phyloP scores from a whole-genome alignment of 2,329 filamentous ascomycete species.

The Arachnomyces sp. region DNA sequence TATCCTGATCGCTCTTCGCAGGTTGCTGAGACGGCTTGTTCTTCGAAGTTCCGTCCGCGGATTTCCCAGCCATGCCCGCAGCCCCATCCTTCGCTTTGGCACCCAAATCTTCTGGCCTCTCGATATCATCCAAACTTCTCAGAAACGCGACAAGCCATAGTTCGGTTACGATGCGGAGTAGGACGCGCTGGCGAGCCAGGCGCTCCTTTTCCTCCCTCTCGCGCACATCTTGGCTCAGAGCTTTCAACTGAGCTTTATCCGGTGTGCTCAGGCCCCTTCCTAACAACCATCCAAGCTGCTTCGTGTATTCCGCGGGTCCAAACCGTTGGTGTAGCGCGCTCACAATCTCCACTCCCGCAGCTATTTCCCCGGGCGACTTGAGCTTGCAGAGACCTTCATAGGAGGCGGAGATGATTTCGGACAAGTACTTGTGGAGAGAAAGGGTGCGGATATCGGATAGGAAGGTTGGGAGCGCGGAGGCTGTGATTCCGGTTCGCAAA shows the following conservation, averaged over 20 bases:
- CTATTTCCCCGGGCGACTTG: slow-evolving; percentile 84
- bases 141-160: slow-evolving; percentile 89
- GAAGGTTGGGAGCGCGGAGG: slow-evolving; percentile 72
- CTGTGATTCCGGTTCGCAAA: slow-evolving; percentile 77
- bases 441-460: slow-evolving; percentile 82
- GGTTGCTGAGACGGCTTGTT: slow-evolving; percentile 50
- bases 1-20: slow-evolving; percentile 49
- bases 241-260: slow-evolving; percentile 75
- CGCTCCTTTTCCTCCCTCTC: slow-evolving; percentile 96
- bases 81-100: slow-evolving; percentile 45
- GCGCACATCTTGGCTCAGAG: slow-evolving; percentile 66
- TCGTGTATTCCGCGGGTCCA: slow-evolving; percentile 80
- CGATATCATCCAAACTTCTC: slow-evolving; percentile 65
- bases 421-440: slow-evolving; percentile 91
- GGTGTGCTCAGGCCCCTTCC: slow-evolving; percentile 86
- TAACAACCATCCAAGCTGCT: slow-evolving; percentile 83
- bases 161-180: slow-evolving; percentile 86
- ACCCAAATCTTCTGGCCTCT: slow-evolving; percentile 54
- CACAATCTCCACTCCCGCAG: slow-evolving; percentile 83
- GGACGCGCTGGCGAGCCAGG: slow-evolving; percentile 70
- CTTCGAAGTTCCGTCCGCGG: slow-evolving; percentile 52
- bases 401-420: slow-evolving; percentile 91
- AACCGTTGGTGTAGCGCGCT: slow-evolving; percentile 95
- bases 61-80: slow-evolving; percentile 33
- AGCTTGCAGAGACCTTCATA: slow-evolving; percentile 89